These are phyloP conservation scores for Daldinia concentrica DNA, from an alignment of 495 filamentous ascomycete species.

Conservation along the genomic window DNA sequence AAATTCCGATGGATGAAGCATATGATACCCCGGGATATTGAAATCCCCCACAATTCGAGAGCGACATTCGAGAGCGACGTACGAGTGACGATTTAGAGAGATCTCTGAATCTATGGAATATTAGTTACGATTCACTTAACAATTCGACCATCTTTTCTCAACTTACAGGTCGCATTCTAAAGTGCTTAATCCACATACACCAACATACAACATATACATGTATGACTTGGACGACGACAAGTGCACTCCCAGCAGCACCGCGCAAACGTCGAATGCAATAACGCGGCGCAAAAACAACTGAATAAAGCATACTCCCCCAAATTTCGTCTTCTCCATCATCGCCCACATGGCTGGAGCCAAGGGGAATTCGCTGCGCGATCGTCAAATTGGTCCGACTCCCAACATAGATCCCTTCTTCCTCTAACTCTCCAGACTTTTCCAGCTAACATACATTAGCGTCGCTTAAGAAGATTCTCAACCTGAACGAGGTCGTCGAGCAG, in stretches of 20 bases:
- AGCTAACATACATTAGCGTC: conserved; percentile 69
- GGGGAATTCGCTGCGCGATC: conserved; percentile 85
- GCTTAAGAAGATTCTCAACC: conserved; percentile 93
- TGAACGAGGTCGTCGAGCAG: conserved; percentile 77
- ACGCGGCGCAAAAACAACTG: conserved; percentile 17
- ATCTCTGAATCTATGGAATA: neutral
- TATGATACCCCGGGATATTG: neutral
- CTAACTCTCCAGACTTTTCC: conserved; percentile 48
- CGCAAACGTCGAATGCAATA: conserved; percentile 21
- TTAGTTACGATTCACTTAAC: neutral
- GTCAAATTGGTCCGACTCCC: conserved; percentile 81
- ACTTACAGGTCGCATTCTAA: neutral
- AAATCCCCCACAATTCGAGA: neutral
- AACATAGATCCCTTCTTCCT: neutral
- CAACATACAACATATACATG: conserved; percentile 17
- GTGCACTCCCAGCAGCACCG: conserved; percentile 16
- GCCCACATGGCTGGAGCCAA: conserved; percentile 71
- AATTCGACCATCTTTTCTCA: neutral
- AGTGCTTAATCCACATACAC: neutral
- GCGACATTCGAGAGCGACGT: neutral
- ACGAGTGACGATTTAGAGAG: neutral
- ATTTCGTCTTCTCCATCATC: neutral
- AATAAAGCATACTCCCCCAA: conserved; percentile 8
- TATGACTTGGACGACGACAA: conserved; percentile 30
- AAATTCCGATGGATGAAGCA: neutral